These are phyloP conservation scores for Trypanosoma rangeli DNA, from an alignment of 208 protist genomes.

Conservation along the genomic window DNA sequence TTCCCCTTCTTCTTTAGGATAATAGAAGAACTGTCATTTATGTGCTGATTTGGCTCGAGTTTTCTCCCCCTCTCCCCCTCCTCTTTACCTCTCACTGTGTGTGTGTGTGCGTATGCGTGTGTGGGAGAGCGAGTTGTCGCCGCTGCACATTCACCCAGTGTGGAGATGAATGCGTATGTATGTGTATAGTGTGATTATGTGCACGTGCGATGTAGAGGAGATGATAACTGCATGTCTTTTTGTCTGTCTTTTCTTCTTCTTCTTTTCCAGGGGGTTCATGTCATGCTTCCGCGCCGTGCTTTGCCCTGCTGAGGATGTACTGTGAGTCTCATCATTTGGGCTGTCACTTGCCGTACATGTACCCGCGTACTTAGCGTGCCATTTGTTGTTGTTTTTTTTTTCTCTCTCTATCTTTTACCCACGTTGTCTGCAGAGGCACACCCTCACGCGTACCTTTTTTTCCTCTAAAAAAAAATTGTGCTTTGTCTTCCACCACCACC, in stretches of 20 bases:
- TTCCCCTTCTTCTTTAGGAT: not conserved
- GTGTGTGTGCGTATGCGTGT: not conserved
- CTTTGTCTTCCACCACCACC: no score
- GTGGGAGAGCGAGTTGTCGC: not conserved
- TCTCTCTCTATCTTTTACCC: conserved; percentile 5
- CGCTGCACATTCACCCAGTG: no score
- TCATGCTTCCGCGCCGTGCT: no score
- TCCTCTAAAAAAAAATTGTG: no score
- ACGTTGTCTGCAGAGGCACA: no score
- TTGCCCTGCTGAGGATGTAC: no score
- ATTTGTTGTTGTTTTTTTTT: not conserved
- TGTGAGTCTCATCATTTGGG: no score
- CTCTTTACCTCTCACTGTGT: not conserved
- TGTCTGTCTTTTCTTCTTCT: no score
- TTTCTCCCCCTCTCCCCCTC: not conserved
- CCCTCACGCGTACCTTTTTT: no score
- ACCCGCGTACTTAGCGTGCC: not conserved
- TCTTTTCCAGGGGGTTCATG: no score
- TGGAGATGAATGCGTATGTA: not conserved
- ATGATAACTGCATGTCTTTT: no score
- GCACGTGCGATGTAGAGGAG: not conserved
- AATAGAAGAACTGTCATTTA: not conserved
- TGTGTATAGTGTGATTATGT: not conserved
- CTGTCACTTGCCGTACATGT: no score
- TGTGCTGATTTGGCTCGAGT: not conserved